phyloP scores from a whole-genome alignment of 306 rosid species.

The Calophaca sinica region DNA sequence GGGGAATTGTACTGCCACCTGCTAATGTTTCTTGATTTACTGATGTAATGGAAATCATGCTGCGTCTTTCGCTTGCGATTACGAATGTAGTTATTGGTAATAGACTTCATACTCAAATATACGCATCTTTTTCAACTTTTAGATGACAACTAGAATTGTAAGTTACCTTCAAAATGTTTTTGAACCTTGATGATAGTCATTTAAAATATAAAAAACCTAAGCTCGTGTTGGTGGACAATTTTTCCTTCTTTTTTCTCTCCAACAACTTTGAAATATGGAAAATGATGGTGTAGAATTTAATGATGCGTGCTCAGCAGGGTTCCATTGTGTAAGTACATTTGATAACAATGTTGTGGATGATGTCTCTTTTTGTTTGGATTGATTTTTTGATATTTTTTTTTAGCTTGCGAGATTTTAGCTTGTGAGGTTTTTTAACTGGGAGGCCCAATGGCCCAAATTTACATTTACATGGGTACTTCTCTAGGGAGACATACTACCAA shows the following conservation, averaged over 20 bases:
- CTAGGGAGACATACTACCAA: too few species aligned
- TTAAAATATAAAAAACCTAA: neutral
- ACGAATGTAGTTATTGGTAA: neutral
- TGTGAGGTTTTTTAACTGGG: neutral
- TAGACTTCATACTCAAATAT: neutral
- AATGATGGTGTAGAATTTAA: neutral
- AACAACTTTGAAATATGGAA: neutral
- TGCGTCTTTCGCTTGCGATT: slow-evolving; percentile 4
- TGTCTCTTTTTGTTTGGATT: neutral
- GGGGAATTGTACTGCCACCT: neutral
- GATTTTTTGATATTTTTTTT: neutral
- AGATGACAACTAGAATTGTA: neutral
- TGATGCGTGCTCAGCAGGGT: neutral
- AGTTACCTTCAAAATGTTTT: neutral
- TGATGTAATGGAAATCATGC: neutral
- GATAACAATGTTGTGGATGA: neutral
- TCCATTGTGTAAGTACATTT: neutral
- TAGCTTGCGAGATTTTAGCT: neutral
- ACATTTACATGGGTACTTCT: too few species aligned
- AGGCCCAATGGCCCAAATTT: too few species aligned
- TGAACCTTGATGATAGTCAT: neutral
- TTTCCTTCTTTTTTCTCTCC: neutral
- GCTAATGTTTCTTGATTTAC: neutral
- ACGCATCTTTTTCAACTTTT: neutral
- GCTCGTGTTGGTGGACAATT: neutral